Base-by-base conservation (phyloP, 805 yeast genomes). In the Lipomyces mesembrius region DNA sequence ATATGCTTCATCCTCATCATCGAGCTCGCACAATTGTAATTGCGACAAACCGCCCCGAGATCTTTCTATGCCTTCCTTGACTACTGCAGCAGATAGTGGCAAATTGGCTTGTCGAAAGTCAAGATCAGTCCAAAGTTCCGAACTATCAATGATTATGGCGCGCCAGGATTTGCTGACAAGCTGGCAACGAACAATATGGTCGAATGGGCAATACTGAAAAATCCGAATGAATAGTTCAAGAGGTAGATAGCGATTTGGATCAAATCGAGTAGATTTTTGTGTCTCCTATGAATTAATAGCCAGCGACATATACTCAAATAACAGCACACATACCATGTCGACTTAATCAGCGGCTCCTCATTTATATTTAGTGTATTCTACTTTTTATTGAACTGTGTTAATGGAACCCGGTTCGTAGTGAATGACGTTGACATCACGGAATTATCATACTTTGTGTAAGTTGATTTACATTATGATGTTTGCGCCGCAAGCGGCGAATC, bases 81-180 rank as follows among this genome's bases (percentile, higher is more conserved):
- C n/a, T 27, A 54, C 7, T 54, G 49, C 60, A 9, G 58, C 39
- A 11, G 57, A 39, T 6, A 56, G 22, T 25, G 56, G 56, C 32
- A 12, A 20, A 14, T 46, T 22, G 14, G 60, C 57, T 22, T 43
- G 57, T 9, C 37, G 20, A 27, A 64, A 64, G 35, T 64, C 63
- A 3, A 60, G 59, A 7, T 37, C 39, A 12, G 58, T 6, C 64
- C 64, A 64, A 25, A 64, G 51, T 12, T 57, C 64, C 2, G 64
- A 52, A 7, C 64, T 55, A 12, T 58, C 56, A n/a, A 52, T 25
- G 27, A 64, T 64, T 14, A 55, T 52, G 11, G 57, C 52, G 9
- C 58, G 32, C 67, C 67, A 64, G n/a, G 60, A 37, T 22, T 32
- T 49, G 35, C 49, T 60, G 11, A 64, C 61, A 8, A 12, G 32